A percentile compares a stretch with the other conserved stretches of the same genome.
Conservation (phyloP, 192 early-diverging fungal species). For the Backusella tuberculispora region DNA sequence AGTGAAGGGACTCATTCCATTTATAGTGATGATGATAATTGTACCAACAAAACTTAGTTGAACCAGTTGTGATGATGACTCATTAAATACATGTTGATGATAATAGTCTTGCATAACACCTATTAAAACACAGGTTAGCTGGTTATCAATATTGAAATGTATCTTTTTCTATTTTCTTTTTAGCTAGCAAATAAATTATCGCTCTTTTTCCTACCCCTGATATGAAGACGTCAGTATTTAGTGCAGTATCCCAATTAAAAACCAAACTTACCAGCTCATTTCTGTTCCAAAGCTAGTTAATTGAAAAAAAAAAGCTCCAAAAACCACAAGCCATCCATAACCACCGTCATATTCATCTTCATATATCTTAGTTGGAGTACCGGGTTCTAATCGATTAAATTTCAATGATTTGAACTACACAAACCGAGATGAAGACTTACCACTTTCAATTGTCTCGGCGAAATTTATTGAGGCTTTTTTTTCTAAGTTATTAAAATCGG, state of each 20-base stretch:
- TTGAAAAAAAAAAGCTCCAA: constrained; percentile 47
- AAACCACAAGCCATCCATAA: constrained; percentile 45
- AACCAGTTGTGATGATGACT: constrained; percentile 14
- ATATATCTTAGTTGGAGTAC: not conserved
- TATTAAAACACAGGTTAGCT: not conserved
- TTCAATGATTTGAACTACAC: not conserved
- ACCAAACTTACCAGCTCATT: constrained; percentile 17
- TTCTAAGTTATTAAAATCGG: not conserved
- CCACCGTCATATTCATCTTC: constrained; percentile 35
- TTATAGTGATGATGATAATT: constrained; percentile 9
- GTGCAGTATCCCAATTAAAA: not conserved
- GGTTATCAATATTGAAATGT: not conserved
- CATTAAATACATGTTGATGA: constrained; percentile 27
- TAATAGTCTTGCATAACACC: constrained; percentile 43
- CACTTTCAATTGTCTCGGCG: not conserved
- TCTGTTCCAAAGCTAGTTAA: constrained; percentile 10
- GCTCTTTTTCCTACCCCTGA: not conserved
- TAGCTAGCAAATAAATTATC: too few relatives aligned
- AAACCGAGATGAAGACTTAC: not conserved
- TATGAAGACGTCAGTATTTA: not conserved
- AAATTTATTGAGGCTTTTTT: not conserved
- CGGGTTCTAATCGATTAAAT: not conserved
- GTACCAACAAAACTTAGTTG: constrained; percentile 37
- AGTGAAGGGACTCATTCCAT: constrained; percentile 28
- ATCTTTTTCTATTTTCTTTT: constrained; percentile 1